phyloP scores from a whole-genome alignment of 345 rosid species.

The Combretum micranthum region DNA sequence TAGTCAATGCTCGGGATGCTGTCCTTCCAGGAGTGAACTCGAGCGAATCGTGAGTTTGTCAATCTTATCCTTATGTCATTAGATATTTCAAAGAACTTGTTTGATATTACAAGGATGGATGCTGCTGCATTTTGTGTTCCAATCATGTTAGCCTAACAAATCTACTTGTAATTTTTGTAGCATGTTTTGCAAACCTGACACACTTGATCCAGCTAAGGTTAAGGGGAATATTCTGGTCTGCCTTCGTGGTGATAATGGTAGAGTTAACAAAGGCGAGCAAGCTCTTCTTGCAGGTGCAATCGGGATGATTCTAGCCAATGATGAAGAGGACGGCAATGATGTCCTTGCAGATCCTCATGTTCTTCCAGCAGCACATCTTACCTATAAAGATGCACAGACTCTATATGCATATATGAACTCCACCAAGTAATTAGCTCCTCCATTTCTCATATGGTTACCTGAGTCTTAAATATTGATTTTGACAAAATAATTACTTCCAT shows the following conservation, averaged over 20 bases:
- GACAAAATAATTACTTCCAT: not conserved
- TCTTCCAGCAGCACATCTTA: constrained; percentile 42
- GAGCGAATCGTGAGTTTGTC: constrained; percentile 39
- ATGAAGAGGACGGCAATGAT: constrained; percentile 15
- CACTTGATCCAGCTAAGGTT: constrained; percentile 47
- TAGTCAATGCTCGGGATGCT: constrained; percentile 44
- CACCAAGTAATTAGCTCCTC: constrained; percentile 21
- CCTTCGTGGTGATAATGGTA: constrained; percentile 17
- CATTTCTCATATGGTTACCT: too few relatives aligned
- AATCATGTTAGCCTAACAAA: not conserved
- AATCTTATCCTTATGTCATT: too few relatives aligned
- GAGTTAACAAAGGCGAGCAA: constrained; percentile 24
- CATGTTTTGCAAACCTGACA: constrained; percentile 24
- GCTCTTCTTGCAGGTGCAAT: constrained; percentile 39
- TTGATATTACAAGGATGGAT: too few relatives aligned
- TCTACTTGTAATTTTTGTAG: constrained; percentile 15
- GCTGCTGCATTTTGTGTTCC: too few relatives aligned
- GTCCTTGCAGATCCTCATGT: constrained; percentile 26
- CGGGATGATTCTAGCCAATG: constrained; percentile 47
- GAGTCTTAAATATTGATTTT: not conserved
- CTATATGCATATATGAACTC: constrained; percentile 33
- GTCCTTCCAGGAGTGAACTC: constrained; percentile 19
- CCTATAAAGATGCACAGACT: constrained; percentile 23
- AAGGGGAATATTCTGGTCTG: constrained; percentile 61
- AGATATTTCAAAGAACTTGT: too few relatives aligned